Conservation (phyloP, 2,329 filamentous ascomycete genomes). For the Neofusicoccum umdonicola region DNA sequence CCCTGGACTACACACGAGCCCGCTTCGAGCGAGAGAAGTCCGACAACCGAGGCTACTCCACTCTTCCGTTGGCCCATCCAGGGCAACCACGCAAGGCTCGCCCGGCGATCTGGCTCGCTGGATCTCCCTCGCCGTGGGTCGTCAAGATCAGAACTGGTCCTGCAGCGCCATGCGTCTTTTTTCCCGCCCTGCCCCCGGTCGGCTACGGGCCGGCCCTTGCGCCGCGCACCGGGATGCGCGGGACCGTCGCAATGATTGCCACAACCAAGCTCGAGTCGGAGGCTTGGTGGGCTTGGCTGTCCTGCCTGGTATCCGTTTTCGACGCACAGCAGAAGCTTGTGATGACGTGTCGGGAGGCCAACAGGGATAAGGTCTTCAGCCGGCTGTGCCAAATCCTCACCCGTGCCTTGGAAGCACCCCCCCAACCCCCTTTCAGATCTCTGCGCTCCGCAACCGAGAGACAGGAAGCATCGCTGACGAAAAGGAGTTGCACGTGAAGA, state of each 20-base stretch:
- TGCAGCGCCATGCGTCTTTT: constrained; percentile 6
- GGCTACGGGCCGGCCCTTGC: constrained; percentile 11
- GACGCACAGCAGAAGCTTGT: background rate
- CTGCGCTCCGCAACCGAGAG: background rate
- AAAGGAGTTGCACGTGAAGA: background rate
- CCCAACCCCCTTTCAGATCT: background rate
- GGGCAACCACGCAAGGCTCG: background rate
- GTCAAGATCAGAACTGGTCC: background rate
- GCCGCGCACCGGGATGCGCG: constrained; percentile 4
- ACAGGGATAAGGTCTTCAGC: background rate
- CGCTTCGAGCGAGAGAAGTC: constrained; percentile 5
- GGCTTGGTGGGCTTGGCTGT: background rate
- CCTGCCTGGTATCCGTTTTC: background rate
- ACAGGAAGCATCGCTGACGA: background rate
- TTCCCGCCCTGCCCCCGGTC: background rate
- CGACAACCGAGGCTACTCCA: constrained; percentile 10
- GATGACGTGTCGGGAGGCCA: background rate
- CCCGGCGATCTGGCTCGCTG: background rate
- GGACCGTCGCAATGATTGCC: background rate
- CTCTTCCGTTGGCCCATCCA: background rate
- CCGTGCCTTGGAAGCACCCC: background rate
- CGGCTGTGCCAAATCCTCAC: background rate
- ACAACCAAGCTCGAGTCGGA: background rate
- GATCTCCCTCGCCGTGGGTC: background rate
- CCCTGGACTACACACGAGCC: background rate